A percentile compares a stretch with the other conserved stretches of the same genome.
phyloP scores from a whole-genome alignment of 352 stramenopile genomes.

The Globisporangium barbulae region DNA sequence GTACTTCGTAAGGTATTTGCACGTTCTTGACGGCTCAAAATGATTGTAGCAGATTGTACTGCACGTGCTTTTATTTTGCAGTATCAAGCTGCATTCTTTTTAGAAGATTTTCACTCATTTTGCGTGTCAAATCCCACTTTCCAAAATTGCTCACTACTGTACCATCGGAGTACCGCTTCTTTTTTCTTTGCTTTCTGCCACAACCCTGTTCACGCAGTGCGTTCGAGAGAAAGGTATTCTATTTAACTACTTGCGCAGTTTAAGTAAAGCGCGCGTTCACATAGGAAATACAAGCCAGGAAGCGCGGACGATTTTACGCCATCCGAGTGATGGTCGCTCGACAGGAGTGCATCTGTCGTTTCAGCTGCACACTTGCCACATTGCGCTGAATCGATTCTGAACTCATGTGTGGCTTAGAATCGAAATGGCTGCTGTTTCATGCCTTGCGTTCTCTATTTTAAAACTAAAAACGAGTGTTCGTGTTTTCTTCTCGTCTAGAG shows the following conservation, averaged over 20 bases:
- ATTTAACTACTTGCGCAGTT: no score
- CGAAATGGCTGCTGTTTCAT: background rate
- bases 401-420: background rate
- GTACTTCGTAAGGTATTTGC: background rate
- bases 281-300: background rate
- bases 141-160: background rate
- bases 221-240: no score
- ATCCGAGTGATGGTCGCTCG: background rate
- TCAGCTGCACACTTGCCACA: background rate
- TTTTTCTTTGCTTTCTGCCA: background rate
- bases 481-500: background rate
- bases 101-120: background rate
- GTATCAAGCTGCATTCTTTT: background rate
- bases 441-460: background rate
- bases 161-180: background rate
- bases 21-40: background rate
- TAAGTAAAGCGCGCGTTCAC: background rate
- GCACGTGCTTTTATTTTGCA: background rate
- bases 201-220: no score
- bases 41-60: background rate
- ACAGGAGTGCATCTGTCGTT: background rate
- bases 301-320: background rate
- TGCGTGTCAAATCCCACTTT: conserved; percentile 5
- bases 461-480: background rate
- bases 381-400: conserved; percentile 14